Base-by-base conservation (phyloP, 352 stramenopile species). In the Phytopythium mirpurense region DNA sequence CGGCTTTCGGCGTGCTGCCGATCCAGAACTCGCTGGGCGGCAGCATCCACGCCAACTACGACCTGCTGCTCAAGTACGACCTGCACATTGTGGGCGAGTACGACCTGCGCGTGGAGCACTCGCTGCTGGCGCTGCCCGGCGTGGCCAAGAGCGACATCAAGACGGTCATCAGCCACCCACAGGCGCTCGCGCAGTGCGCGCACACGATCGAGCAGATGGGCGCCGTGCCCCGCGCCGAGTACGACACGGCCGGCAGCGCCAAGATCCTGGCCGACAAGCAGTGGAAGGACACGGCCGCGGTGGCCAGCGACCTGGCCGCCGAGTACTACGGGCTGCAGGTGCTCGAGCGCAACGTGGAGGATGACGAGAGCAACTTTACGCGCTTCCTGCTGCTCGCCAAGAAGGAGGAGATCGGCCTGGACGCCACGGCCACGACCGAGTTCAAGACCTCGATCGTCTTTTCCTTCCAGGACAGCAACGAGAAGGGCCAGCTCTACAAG, bases 21-120 rank as follows among this genome's bases (percentile, higher is more conserved):
- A 68, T 88, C 40, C 74, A 87, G 54, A 87, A 89, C 68, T 90
- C 77, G 10, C 74, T 85, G 51, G 88, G 76, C 1, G 79, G 76
- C 50, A 90, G 74, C 31, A 87, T 90, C 51, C 79, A 90, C 56
- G 74, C 74, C 50, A 88, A 78, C 56, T 51, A 88, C 37, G 79
- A 90, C 46, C 65, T 72, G 6, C 62, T 90, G 3, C 78, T 90
- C 46, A 68, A 70, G 2, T 84, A 68, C 3, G 65, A 86, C 35
- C 60, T 88, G 27, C 82, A 87, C 60, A 88, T 89, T 42, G 74
- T 89, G 11, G 75, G 79, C 34, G 79, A 91, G 52, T 77, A 89
- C 56, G 66, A 72, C 36, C 86, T 68, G 50, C 62, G 88, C 15
- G 70, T 88, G 45, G 74, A 88, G 59, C 53, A 86, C 21, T 88